These are phyloP conservation scores for Miscanthus lutarioriparius DNA, from an alignment of 176 grass and related monocot genomes.

Conservation along the genomic window DNA sequence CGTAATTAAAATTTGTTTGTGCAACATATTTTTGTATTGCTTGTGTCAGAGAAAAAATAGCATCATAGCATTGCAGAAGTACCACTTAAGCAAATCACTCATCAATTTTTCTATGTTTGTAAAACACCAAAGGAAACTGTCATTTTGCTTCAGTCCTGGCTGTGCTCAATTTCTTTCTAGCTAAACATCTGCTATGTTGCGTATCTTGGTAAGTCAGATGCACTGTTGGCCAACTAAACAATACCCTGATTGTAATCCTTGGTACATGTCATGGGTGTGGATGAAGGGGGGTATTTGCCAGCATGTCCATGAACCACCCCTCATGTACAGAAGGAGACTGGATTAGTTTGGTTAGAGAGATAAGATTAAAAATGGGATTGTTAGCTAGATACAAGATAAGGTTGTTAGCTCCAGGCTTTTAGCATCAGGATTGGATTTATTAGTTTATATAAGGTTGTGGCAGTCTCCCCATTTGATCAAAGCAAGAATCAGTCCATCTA, in stretches of 20 bases:
- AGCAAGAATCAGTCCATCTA: too few relatives aligned
- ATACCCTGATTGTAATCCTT: neutral
- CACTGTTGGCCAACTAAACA: neutral
- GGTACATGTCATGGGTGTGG: neutral
- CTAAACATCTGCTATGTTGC: neutral
- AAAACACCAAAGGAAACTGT: neutral
- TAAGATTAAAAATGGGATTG: neutral
- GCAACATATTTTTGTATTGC: neutral
- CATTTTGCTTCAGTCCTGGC: neutral
- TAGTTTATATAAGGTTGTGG: too few relatives aligned
- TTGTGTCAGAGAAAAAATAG: neutral
- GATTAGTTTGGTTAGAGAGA: neutral
- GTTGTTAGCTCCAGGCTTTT: neutral
- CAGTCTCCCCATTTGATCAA: too few relatives aligned
- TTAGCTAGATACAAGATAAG: conserved; percentile 1
- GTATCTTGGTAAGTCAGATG: neutral
- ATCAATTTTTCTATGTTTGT: neutral
- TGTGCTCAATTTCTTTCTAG: neutral
- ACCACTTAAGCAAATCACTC: neutral
- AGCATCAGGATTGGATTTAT: neutral
- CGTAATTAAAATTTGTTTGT: too few relatives aligned
- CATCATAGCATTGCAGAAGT: neutral
- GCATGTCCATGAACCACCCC: neutral
- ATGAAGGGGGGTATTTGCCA: too few relatives aligned
- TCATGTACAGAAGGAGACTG: neutral